A percentile compares a stretch with the other conserved stretches of the same genome.
phyloP scores from a whole-genome alignment of 2,329 filamentous ascomycete genomes.

The Aspergillus terreus region DNA sequence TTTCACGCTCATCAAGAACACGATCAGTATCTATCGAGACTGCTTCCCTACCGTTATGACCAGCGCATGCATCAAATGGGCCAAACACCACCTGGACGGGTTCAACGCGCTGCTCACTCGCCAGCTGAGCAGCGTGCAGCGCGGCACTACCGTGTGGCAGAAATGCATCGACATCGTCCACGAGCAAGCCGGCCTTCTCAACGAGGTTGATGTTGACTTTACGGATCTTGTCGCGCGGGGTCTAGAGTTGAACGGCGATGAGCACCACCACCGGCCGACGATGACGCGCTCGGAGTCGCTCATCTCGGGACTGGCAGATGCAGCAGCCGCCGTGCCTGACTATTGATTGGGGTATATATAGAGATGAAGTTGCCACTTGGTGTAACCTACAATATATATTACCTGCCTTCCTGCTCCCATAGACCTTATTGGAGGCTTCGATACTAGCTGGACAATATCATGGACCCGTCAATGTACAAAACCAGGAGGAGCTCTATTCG shows the following conservation, averaged over 20 bases:
- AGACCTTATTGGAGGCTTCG: too few species aligned
- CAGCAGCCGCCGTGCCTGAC: slow-evolving; percentile 2
- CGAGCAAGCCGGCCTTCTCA: slow-evolving; percentile 74
- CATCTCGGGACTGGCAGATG: slow-evolving; percentile 17
- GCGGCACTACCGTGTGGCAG: slow-evolving; percentile 70
- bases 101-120: slow-evolving; percentile 81
- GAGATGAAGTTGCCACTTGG: too few species aligned
- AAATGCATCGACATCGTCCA: slow-evolving; percentile 79
- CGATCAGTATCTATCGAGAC: slow-evolving; percentile 78
- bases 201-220: slow-evolving; percentile 88
- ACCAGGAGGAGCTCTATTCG: too few species aligned
- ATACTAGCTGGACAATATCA: too few species aligned
- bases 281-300: slow-evolving; percentile 24
- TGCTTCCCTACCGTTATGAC: slow-evolving; percentile 86
- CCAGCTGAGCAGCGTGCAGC: slow-evolving; percentile 82
- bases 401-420: too few species aligned
- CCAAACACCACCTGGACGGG: slow-evolving; percentile 87
- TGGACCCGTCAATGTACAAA: too few species aligned
- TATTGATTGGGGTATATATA: not conserved
- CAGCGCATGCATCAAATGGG: slow-evolving; percentile 96
- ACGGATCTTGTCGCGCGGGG: slow-evolving; percentile 69
- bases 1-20: slow-evolving; percentile 91
- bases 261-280: slow-evolving; percentile 14
- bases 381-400: too few species aligned
- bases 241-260: slow-evolving; percentile 26